Base-by-base conservation (phyloP, 306 rosid species). In the Ormosia semicastrata region DNA sequence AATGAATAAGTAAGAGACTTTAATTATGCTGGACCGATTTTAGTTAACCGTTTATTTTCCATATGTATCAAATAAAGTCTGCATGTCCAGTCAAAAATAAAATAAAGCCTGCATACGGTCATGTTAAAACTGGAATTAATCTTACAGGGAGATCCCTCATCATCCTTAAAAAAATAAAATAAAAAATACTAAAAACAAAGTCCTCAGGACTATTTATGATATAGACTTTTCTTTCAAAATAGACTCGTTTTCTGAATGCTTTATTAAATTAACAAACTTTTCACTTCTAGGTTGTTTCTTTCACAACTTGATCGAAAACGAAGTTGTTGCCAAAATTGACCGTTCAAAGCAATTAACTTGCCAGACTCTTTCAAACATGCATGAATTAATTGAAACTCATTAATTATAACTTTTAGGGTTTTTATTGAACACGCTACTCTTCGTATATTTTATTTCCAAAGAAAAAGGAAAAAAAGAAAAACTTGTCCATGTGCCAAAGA, bases 201-300 rank as follows among this genome's bases (percentile, higher is more conserved):
- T 24, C 24, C 24, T 24, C 24, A 24, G 24, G 24, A 24, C 24
- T 24, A 24, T 29, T 47, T 39, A 43, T 56, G 70, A 57, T 11
- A 59, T 69, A 47, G 82, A 76, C 86, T 36, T 69, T 63, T 39
- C 66, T 58, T 64, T 71, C 13, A 6, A 66, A 82, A 36, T 5
- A 68, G 36, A n/a, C 81, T 18, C 81, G 82, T 75, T 82, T 67
- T 57, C 3, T 40, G 37, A 50, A 63, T 83, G 79, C 69, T 60
- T 8, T 66, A 40, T 43, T 44, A 54, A 66, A 40, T 24, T 2
- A 18, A 8, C 14, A 29, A 15, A 60, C 39, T 0, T 36, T 47
- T 37, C 8, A 32, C 7, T 53, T 17, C 32, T n/a, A 10, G 13
- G 68, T 9, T 9, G 69, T 81, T 76, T 64, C 75, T 34, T 73